phyloP scores from a whole-genome alignment of 768 basidiomycete species.

The Phlebiopsis flavidoalba region DNA sequence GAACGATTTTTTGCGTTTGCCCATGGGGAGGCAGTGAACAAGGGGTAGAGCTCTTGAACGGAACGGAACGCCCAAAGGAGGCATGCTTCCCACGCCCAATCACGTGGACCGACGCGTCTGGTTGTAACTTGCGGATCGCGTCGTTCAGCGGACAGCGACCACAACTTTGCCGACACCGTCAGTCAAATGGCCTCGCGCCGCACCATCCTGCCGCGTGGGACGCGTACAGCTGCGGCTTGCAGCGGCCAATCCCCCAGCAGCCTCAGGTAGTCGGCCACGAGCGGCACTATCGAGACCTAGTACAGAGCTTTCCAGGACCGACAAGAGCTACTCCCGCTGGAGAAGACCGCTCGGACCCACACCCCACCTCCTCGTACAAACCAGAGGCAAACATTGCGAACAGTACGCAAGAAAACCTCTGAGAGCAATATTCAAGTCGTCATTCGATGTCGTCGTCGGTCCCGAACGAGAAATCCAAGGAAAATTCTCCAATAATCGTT shows the following conservation, averaged over 20 bases:
- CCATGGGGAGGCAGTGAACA: slow-evolving; percentile 46
- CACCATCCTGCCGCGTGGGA: slow-evolving; percentile 37
- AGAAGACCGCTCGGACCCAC: slow-evolving; percentile 15
- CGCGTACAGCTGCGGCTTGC: slow-evolving; percentile 32
- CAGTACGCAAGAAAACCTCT: slow-evolving; percentile 29
- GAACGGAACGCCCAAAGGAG: not conserved
- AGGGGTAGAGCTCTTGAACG: slow-evolving; percentile 9
- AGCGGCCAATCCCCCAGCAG: slow-evolving; percentile 31
- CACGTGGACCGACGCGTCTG: slow-evolving; percentile 9
- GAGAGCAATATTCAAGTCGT: slow-evolving; percentile 93
- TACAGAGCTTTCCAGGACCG: slow-evolving; percentile 30
- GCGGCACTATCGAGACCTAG: slow-evolving; percentile 43
- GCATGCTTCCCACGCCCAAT: slow-evolving; percentile 5
- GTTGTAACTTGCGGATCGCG: not conserved
- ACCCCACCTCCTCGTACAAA: not conserved
- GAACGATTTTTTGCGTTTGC: slow-evolving; percentile 90
- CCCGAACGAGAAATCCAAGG: slow-evolving; percentile 78
- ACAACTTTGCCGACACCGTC: not conserved
- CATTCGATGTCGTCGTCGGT: slow-evolving; percentile 82
- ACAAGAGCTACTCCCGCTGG: slow-evolving; percentile 20
- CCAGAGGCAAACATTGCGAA: not conserved
- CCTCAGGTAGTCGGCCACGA: slow-evolving; percentile 31
- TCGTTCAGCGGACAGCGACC: not conserved
- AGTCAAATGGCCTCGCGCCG: slow-evolving; percentile 64
- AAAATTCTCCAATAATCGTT: slow-evolving; percentile 85